Percentiles rank a stretch among this genome's conserved stretches.
These are phyloP conservation scores for Trichoderma sp. DNA, from an alignment of 2,329 filamentous ascomycete species.

Conservation along the genomic window DNA sequence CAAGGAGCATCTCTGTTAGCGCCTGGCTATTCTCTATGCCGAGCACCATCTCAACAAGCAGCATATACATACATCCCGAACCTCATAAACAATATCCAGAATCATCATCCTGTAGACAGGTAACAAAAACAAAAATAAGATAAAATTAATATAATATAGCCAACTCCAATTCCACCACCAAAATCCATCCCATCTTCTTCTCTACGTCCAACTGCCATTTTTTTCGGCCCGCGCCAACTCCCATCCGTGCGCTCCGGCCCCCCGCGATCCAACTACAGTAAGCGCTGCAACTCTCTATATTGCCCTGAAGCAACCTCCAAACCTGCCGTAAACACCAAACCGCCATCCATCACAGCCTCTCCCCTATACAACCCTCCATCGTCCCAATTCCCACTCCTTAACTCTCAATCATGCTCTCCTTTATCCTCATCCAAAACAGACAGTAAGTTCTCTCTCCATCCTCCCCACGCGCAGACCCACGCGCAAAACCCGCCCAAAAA, in stretches of 20 bases:
- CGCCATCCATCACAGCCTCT: background rate
- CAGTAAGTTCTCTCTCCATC: constrained; percentile 54
- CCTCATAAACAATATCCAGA: background rate
- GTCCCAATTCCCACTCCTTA: background rate
- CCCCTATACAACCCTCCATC: background rate
- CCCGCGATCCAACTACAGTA: constrained; percentile 17
- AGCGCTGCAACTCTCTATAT: background rate
- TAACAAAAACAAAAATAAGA: background rate
- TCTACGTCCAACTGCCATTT: background rate
- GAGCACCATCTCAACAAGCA: background rate
- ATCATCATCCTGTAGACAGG: accelerated
- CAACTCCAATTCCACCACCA: no score
- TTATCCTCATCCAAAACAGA: constrained; percentile 85
- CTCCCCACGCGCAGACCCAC: background rate
- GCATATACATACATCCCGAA: background rate
- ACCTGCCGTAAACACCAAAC: background rate
- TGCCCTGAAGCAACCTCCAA: background rate
- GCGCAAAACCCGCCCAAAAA: background rate
- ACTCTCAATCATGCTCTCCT: constrained; percentile 61
- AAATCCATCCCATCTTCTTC: background rate
- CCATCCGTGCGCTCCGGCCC: constrained; percentile 18
- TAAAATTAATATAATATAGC: background rate
- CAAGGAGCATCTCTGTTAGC: background rate
- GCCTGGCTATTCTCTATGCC: background rate
- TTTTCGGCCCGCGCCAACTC: constrained; percentile 18